Base-by-base conservation (phyloP, 2,329 filamentous ascomycete genomes). In the Aspergillus aculeatinus region DNA sequence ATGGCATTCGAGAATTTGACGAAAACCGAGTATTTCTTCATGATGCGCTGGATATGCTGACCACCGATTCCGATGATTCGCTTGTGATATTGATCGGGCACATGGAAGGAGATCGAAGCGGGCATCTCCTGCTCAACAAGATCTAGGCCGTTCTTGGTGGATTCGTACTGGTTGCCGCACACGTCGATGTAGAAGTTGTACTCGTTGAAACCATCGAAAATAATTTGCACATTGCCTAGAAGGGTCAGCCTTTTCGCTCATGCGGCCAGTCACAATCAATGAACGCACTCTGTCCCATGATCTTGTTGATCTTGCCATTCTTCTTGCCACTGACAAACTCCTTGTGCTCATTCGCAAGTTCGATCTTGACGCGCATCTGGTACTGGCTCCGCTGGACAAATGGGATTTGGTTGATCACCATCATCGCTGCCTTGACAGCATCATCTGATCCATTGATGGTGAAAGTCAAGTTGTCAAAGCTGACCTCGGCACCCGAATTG, bases 101-200 rank as follows among this genome's bases (percentile, higher is more conserved):
- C 95, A 72, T 99, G 95, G 83, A 99, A 99, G 0, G 95, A 98
- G 72, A 99, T 98, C 10, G 95, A 96, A 33, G 95, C 95, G 47
- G 95, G 95, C 93, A 99, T 98, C 79, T 99, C 95, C 78, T 98
- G 93, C 76, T 99, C 95, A 19, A 99, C 95, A 60, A 99, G 85
- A 65, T 90, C 89, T 63, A 99, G 81, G 2, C 95, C 95, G 69
- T 93, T 91, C 80, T 95, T 96, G 78, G 95, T 95, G 2, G 93
- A 92, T 65, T 97, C 93, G 74, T 97, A 98, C 68, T 91, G 90
- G 58, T 88, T 88, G 50, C 91, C 93, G 73, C 95, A 93, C 58
- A 99, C 94, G 73, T 99, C 95, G 66, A 99, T 99, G 78, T 98
- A 96, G 82, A 99, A 99, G 78, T 99, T 98, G 84, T 98, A 99